phyloP scores from a whole-genome alignment of 192 early-diverging fungal genomes.

The Obelidium mucronatum region DNA sequence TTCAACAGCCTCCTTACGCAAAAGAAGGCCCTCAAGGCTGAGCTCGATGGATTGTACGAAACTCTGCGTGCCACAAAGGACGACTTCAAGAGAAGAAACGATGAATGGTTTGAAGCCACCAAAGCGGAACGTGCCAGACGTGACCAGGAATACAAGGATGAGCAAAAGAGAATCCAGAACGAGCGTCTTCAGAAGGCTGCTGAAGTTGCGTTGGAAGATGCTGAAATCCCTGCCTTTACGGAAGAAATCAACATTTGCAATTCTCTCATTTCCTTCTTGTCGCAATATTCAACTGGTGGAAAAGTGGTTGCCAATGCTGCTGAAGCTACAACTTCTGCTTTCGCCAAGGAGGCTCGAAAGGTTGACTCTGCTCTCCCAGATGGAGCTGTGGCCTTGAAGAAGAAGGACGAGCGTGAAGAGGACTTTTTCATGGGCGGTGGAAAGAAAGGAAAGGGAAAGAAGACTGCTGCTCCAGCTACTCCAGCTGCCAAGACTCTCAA shows the following conservation, averaged over 20 bases:
- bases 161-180: conserved; percentile 69
- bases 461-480: conserved; percentile 42
- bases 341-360: conserved; percentile 56
- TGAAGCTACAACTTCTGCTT: conserved; percentile 49
- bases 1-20: conserved; percentile 74
- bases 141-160: conserved; percentile 71
- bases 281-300: conserved; percentile 42
- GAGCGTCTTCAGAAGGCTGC: conserved; percentile 74
- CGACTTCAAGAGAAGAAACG: conserved; percentile 74
- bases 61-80: conserved; percentile 71
- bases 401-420: conserved; percentile 77
- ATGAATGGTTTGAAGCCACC: conserved; percentile 77
- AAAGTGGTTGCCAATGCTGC: conserved; percentile 43
- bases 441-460: conserved; percentile 61
- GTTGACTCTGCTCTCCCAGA: conserved; percentile 73
- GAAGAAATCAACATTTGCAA: conserved; percentile 87
- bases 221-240: conserved; percentile 86
- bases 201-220: conserved; percentile 81
- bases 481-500: conserved; percentile 66
- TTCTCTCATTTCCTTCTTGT: conserved; percentile 78
- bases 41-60: conserved; percentile 74
- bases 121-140: conserved; percentile 72
- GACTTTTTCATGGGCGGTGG: conserved; percentile 73
- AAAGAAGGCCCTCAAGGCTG: conserved; percentile 72
- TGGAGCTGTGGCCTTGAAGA: conserved; percentile 80